Evolutionary conservation across 495 filamentous ascomycete species (phyloP).

Genomic region (Xeromyces bisporus): DNA sequence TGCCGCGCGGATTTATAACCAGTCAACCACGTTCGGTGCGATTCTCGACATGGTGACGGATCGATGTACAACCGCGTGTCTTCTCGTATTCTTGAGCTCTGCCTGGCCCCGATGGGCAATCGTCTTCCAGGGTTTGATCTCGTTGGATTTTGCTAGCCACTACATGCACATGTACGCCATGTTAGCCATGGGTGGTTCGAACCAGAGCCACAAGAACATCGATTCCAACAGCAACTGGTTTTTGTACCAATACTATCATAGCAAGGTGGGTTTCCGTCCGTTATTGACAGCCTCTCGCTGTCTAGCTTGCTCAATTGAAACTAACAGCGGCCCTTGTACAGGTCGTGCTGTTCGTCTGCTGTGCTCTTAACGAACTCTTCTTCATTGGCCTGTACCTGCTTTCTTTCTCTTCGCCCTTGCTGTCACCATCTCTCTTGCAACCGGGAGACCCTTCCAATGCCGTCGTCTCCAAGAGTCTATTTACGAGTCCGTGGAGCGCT

Average conservation of each 20-base stretch:
- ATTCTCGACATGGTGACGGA: slow-evolving; percentile 97
- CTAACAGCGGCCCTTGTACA: slow-evolving; percentile 16
- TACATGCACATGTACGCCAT: slow-evolving; percentile 99
- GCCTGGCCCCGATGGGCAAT: slow-evolving; percentile 87
- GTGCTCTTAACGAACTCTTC: slow-evolving; percentile 81
- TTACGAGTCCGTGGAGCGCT: slow-evolving; percentile 72
- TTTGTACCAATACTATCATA: slow-evolving; percentile 89
- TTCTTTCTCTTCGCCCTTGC: slow-evolving; percentile 75
- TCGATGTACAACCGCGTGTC: slow-evolving; percentile 83
- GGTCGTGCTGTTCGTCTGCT: slow-evolving; percentile 84
- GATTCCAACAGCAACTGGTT: slow-evolving; percentile 50
- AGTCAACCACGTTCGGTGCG: slow-evolving; percentile 86
- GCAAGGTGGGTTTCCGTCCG: slow-evolving; percentile 47
- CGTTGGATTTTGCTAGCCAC: slow-evolving; percentile 82
- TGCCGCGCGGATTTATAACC: slow-evolving; percentile 72
- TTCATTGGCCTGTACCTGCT: slow-evolving; percentile 97
- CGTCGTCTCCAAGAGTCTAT: slow-evolving; percentile 47
- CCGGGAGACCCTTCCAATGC: slow-evolving; percentile 50
- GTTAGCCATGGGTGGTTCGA: slow-evolving; percentile 53
- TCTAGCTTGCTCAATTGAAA: slow-evolving; percentile 5
- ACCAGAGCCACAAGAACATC: slow-evolving; percentile 84
- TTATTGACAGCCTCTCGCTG: not conserved
- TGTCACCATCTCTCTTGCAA: slow-evolving; percentile 71
- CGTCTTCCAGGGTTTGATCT: slow-evolving; percentile 83
- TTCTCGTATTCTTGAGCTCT: slow-evolving; percentile 82